Conservation (phyloP, 2,329 filamentous ascomycete species). For the Hypomyces rosellus region DNA sequence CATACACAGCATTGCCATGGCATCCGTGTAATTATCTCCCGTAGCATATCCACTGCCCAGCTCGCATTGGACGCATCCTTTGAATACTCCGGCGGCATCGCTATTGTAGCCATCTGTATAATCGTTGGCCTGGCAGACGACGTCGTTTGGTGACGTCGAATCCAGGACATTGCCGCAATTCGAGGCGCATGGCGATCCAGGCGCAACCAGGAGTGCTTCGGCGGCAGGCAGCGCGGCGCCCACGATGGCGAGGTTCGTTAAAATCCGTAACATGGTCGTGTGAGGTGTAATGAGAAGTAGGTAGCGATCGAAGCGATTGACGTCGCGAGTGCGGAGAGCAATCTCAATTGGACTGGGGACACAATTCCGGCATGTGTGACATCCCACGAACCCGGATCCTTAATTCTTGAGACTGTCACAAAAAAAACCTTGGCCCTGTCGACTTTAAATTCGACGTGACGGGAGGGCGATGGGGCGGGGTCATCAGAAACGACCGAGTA, state of each 20-base stretch:
- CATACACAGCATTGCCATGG: conserved; percentile 51
- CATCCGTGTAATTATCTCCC: conserved; percentile 41
- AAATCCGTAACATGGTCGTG: conserved; percentile 13
- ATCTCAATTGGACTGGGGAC: background rate
- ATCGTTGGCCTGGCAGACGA: conserved; percentile 36
- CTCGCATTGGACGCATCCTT: conserved; percentile 48
- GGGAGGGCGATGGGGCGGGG: background rate
- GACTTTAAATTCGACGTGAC: too few relatives aligned
- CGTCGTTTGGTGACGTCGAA: conserved; percentile 38
- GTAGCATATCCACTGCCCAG: conserved; percentile 41
- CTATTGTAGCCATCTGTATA: conserved; percentile 31
- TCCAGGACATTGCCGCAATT: conserved; percentile 49
- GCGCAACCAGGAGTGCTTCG: conserved; percentile 35
- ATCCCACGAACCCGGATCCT: conserved; percentile 3
- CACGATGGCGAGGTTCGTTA: conserved; percentile 16
- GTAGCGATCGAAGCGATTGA: conserved; percentile 1
- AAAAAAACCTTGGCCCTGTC: background rate
- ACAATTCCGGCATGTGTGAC: conserved; percentile 8
- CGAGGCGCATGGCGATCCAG: conserved; percentile 42
- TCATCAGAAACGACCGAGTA: background rate
- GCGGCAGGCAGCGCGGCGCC: conserved; percentile 16
- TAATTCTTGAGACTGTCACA: background rate
- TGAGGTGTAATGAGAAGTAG: background rate
- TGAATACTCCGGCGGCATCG: conserved; percentile 41
- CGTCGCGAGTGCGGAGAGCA: background rate